These are phyloP conservation scores for Bipolaris oryzae DNA, from an alignment of 2,329 filamentous ascomycete genomes.

Conservation along the genomic window DNA sequence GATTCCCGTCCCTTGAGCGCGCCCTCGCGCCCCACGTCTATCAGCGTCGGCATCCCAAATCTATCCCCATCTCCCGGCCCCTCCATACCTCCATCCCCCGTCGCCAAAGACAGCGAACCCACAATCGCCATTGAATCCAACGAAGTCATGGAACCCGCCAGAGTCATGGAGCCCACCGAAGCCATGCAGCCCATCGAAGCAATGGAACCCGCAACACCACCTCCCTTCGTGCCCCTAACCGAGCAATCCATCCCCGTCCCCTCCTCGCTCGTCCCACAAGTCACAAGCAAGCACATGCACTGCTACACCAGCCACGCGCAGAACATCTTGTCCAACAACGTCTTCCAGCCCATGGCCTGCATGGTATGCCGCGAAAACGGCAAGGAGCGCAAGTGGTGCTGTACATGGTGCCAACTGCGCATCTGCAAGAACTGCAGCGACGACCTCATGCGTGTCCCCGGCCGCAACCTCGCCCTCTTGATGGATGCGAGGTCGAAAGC, in stretches of 20 bases:
- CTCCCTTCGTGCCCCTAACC: constrained; percentile 32
- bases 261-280: constrained; percentile 30
- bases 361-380: constrained; percentile 42
- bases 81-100: constrained; percentile 9
- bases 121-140: neutral
- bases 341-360: constrained; percentile 44
- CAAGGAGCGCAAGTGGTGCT: constrained; percentile 39
- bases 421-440: constrained; percentile 41
- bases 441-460: constrained; percentile 28
- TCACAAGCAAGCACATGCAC: constrained; percentile 35
- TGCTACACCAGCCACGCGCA: constrained; percentile 43
- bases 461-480: constrained; percentile 27
- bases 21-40: constrained; percentile 4
- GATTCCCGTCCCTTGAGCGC: constrained; percentile 4
- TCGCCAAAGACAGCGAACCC: neutral
- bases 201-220: neutral
- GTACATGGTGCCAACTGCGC: constrained; percentile 46
- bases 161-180: constrained; percentile 2
- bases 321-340: constrained; percentile 39
- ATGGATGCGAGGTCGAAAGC: constrained; percentile 26
- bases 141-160: neutral
- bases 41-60: neutral
- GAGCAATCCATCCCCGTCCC: constrained; percentile 20
- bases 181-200: neutral
- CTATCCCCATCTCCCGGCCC: constrained; percentile 13